A percentile compares a stretch with the other conserved stretches of the same genome.
These are phyloP conservation scores for Fonsecaea erecta DNA, from an alignment of 2,329 filamentous ascomycete species.

Conservation along the genomic window DNA sequence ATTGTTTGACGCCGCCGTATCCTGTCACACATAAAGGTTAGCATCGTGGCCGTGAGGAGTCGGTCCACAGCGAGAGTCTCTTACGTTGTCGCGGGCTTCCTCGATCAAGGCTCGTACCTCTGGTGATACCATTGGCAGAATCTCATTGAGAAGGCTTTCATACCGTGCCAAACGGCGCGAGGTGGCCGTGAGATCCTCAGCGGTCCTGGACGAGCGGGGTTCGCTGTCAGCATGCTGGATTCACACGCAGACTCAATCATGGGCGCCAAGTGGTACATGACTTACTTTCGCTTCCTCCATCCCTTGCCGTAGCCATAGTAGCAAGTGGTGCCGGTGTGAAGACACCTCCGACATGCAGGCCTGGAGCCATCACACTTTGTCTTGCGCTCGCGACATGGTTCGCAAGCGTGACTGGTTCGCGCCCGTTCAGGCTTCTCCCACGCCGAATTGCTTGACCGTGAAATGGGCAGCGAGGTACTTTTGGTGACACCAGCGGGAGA, in stretches of 20 bases:
- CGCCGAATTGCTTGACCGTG: conserved; percentile 22
- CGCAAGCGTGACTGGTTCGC: conserved; percentile 38
- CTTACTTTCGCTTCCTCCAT: conserved; percentile 39
- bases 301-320: conserved; percentile 39
- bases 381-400: conserved; percentile 38
- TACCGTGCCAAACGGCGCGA: conserved; percentile 36
- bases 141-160: conserved; percentile 36
- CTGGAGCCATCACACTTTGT: conserved; percentile 38
- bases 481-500: conserved; percentile 21
- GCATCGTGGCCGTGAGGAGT: background rate
- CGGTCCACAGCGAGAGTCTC: background rate
- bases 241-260: background rate
- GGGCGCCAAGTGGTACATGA: background rate
- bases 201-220: conserved; percentile 28
- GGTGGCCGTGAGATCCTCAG: conserved; percentile 37
- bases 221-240: conserved; percentile 9
- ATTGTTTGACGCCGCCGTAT: conserved; percentile 29
- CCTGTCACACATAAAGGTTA: conserved; percentile 14
- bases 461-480: conserved; percentile 16
- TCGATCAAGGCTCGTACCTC: conserved; percentile 37
- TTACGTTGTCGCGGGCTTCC: conserved; percentile 35
- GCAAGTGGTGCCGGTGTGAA: conserved; percentile 37
- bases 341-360: conserved; percentile 36
- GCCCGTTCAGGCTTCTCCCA: conserved; percentile 38
- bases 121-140: conserved; percentile 35